These are phyloP conservation scores for Cladobotryum mycophilum DNA, from an alignment of 2,329 filamentous ascomycete genomes.

Conservation along the genomic window DNA sequence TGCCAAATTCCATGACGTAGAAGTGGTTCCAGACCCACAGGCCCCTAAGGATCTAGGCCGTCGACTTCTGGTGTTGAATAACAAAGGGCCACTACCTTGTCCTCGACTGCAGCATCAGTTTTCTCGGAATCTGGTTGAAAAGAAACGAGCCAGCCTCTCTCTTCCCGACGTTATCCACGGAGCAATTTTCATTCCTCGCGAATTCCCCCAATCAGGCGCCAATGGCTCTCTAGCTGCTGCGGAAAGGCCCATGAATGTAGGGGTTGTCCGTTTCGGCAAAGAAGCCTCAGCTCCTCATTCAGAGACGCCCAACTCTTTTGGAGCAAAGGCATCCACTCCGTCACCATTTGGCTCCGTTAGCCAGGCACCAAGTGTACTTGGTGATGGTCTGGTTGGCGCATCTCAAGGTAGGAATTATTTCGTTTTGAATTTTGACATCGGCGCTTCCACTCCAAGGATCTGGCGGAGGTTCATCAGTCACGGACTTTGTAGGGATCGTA, in stretches of 20 bases:
- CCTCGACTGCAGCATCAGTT: constrained; percentile 49
- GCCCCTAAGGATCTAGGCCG: constrained; percentile 29
- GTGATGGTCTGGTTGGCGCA: background rate
- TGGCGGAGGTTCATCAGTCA: background rate
- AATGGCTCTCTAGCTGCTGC: constrained; percentile 10
- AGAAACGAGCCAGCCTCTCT: constrained; percentile 47
- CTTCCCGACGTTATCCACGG: constrained; percentile 51
- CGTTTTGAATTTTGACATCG: background rate
- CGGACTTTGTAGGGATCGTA: background rate
- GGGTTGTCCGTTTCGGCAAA: too few species aligned
- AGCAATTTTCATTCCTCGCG: constrained; percentile 42
- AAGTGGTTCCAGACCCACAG: constrained; percentile 37
- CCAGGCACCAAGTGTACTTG: constrained; percentile 1
- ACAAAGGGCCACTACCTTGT: constrained; percentile 38
- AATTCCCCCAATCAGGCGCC: constrained; percentile 6
- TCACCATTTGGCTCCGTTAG: background rate
- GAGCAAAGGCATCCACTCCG: constrained; percentile 1
- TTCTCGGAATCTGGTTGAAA: constrained; percentile 52
- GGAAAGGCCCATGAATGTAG: constrained; percentile 26
- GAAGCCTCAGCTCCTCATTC: constrained; percentile 10
- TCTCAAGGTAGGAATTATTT: constrained; percentile 7
- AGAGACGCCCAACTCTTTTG: background rate
- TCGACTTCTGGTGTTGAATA: constrained; percentile 40
- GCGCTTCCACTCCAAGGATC: background rate
- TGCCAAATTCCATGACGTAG: constrained; percentile 51